phyloP scores from a whole-genome alignment of 169 alveolate species.

The Cryptosporidium canis region DNA sequence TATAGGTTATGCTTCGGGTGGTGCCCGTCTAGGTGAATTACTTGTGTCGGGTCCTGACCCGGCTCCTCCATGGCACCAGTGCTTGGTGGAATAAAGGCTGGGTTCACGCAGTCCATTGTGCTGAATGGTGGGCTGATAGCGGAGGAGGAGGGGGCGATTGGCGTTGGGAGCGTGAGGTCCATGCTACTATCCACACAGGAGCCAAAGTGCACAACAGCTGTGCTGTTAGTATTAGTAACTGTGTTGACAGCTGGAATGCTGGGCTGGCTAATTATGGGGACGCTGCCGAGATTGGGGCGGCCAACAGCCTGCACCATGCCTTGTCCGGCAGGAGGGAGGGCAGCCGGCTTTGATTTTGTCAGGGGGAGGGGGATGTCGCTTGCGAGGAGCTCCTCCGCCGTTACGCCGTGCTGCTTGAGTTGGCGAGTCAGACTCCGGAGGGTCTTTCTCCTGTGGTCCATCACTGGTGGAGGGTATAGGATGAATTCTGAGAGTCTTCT shows the following conservation, averaged over 20 bases:
- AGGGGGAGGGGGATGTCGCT: conserved; percentile 49
- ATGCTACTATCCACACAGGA: background rate
- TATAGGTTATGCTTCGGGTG: background rate
- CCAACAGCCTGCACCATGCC: background rate
- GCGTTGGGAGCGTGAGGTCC: no score
- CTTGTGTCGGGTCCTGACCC: background rate
- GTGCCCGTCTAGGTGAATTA: background rate
- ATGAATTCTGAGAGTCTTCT: conserved; percentile 45
- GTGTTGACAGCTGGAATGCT: background rate
- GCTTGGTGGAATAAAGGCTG: background rate
- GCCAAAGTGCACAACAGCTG: background rate
- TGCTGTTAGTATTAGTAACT: background rate
- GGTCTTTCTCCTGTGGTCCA: conserved; percentile 54
- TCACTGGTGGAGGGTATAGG: conserved; percentile 38
- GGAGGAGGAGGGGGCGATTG: background rate
- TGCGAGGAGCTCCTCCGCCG: conserved; percentile 48
- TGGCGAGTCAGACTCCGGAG: conserved; percentile 46
- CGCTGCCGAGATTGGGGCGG: background rate
- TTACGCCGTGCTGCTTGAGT: conserved; percentile 34
- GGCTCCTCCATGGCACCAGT: background rate
- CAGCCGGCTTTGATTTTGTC: conserved; percentile 34
- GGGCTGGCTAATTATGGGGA: no score
- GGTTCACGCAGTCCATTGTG: background rate
- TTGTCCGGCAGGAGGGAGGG: background rate
- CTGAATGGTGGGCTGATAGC: background rate